phyloP scores from a whole-genome alignment of 164 flowering plant species.

The Paratinospora sagittata region DNA sequence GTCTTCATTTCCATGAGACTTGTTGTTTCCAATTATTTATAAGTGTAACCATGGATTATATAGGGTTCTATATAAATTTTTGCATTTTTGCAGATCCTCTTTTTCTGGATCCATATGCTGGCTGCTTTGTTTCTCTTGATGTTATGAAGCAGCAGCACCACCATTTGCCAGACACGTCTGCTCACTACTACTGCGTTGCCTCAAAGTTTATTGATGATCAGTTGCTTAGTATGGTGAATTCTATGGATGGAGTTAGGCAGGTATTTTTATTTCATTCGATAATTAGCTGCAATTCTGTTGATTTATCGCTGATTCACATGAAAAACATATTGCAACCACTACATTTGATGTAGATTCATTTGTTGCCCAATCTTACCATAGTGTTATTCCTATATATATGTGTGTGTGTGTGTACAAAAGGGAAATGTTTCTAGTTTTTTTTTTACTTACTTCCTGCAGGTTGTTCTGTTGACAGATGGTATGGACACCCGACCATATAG shows the following conservation, averaged over 20 bases:
- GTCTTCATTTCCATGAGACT: too few relatives aligned
- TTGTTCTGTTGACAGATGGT: constrained; percentile 89
- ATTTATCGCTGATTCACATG: too few relatives aligned
- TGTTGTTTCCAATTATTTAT: neutral
- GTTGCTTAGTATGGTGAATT: constrained; percentile 37
- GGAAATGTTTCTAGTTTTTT: neutral
- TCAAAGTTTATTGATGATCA: constrained; percentile 83
- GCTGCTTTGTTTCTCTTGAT: constrained; percentile 41
- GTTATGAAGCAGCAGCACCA: constrained; percentile 18
- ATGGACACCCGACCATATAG: constrained; percentile 91
- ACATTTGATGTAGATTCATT: neutral
- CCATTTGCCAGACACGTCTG: constrained; percentile 6
- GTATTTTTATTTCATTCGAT: constrained; percentile 26
- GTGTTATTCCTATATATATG: neutral
- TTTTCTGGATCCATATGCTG: constrained; percentile 71
- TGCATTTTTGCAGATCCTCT: constrained; percentile 58
- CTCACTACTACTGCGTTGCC: constrained; percentile 59
- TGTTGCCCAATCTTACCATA: neutral
- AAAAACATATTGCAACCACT: too few relatives aligned
- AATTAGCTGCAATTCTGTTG: too few relatives aligned
- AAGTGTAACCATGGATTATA: too few relatives aligned
- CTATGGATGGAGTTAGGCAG: constrained; percentile 61
- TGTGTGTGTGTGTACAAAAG: neutral
- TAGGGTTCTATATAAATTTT: neutral
- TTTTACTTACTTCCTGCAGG: constrained; percentile 39